Evolutionary conservation across 1,284 basidiomycete species (phyloP).

Genomic region (Rhodotorula sp.): DNA sequence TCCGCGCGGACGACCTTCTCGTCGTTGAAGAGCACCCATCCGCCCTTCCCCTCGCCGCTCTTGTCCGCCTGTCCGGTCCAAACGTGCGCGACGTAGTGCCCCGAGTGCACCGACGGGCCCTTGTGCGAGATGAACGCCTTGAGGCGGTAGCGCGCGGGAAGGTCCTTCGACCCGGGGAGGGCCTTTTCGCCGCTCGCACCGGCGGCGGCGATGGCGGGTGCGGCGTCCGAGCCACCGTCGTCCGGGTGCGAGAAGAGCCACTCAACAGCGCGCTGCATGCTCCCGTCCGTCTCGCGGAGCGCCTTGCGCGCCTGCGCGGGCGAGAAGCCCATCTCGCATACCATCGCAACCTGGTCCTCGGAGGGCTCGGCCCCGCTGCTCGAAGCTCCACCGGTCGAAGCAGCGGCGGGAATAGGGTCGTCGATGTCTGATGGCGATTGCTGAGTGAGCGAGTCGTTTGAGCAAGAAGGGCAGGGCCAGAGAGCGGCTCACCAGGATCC

Average conservation of each 20-base stretch:
- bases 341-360: slow-evolving; percentile 63
- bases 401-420: slow-evolving; percentile 62
- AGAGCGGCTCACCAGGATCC: slow-evolving; percentile 68
- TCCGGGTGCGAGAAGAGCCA: slow-evolving; percentile 97
- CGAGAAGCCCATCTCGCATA: slow-evolving; percentile 93
- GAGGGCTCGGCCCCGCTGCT: slow-evolving; percentile 59
- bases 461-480: background rate
- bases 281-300: slow-evolving; percentile 73
- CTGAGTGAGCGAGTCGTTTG: background rate
- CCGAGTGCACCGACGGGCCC: slow-evolving; percentile 89
- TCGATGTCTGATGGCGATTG: slow-evolving; percentile 72
- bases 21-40: slow-evolving; percentile 90
- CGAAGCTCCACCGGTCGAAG: slow-evolving; percentile 42
- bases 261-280: slow-evolving; percentile 83
- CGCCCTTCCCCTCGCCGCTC: slow-evolving; percentile 55
- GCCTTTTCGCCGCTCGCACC: slow-evolving; percentile 8
- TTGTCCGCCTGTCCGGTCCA: slow-evolving; percentile 49
- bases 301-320: slow-evolving; percentile 82
- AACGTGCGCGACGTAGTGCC: slow-evolving; percentile 89
- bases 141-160: slow-evolving; percentile 77
- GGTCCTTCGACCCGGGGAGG: slow-evolving; percentile 45
- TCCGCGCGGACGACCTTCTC: slow-evolving; percentile 91
- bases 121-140: slow-evolving; percentile 97
- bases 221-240: slow-evolving; percentile 70
- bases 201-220: slow-evolving; percentile 43